Conservation (phyloP, 2,329 filamentous ascomycete species). For the Cercospora nicotianae region DNA sequence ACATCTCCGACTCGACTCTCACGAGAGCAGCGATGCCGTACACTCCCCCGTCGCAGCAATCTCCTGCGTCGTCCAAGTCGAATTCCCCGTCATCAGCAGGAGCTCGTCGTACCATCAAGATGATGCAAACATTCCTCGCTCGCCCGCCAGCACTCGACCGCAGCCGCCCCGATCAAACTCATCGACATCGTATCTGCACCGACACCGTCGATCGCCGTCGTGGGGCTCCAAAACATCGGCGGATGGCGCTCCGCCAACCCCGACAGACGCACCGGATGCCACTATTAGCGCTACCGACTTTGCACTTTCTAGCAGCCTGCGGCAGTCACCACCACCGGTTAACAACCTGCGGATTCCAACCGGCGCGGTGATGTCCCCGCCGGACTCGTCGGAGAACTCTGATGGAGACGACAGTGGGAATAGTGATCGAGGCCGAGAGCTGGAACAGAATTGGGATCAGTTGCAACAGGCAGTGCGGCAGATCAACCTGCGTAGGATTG, state of each 20-base stretch:
- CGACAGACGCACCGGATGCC: slow-evolving; percentile 31
- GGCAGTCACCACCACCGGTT: slow-evolving; percentile 80
- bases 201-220: slow-evolving; percentile 61
- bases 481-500: slow-evolving; percentile 66
- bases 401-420: slow-evolving; percentile 66
- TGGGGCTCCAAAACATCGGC: slow-evolving; percentile 30
- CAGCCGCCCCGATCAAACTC: slow-evolving; percentile 57
- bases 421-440: slow-evolving; percentile 40
- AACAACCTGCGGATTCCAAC: slow-evolving; percentile 75
- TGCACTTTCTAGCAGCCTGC: slow-evolving; percentile 60
- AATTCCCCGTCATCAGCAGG: slow-evolving; percentile 52
- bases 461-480: slow-evolving; percentile 80
- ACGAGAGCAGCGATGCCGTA: slow-evolving; percentile 67
- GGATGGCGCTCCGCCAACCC: slow-evolving; percentile 33
- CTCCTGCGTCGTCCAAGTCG: slow-evolving; percentile 58
- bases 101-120: slow-evolving; percentile 52
- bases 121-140: slow-evolving; percentile 34
- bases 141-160: slow-evolving; percentile 44
- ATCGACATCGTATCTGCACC: slow-evolving; percentile 62
- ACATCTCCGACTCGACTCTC: slow-evolving; percentile 27
- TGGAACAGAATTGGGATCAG: slow-evolving; percentile 57
- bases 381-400: slow-evolving; percentile 76
- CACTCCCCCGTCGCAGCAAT: slow-evolving; percentile 72
- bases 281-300: slow-evolving; percentile 31
- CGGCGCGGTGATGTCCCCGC: slow-evolving; percentile 85